Conservation (phyloP, 2,329 filamentous ascomycete species). For the Aspergillus melleus region DNA sequence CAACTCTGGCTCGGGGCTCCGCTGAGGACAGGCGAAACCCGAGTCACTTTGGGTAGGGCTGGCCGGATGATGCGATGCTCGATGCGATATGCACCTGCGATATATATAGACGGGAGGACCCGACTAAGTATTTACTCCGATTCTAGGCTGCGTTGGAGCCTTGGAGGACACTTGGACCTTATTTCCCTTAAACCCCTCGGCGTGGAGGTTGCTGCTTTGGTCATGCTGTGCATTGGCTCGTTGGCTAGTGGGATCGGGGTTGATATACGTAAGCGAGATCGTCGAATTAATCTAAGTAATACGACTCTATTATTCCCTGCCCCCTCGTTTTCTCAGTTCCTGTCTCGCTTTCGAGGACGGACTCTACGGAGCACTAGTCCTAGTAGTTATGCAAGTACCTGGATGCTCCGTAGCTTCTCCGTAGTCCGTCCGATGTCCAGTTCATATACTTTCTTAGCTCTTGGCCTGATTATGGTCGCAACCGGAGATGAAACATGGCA, state of each 20-base stretch:
- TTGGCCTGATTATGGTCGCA: background rate
- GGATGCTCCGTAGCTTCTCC: background rate
- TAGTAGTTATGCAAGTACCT: background rate
- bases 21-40: background rate
- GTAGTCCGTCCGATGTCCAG: background rate
- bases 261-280: slow-evolving; percentile 18
- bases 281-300: slow-evolving; percentile 7
- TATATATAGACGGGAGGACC: background rate
- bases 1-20: background rate
- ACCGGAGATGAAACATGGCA: background rate
- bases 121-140: background rate
- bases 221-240: slow-evolving; percentile 10
- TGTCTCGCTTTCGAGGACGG: too few relatives aligned
- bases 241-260: slow-evolving; percentile 15
- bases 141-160: background rate
- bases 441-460: background rate
- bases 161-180: background rate
- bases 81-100: background rate
- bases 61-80: background rate
- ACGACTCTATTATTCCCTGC: background rate
- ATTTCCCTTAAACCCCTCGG: background rate
- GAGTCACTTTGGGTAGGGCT: background rate
- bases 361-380: background rate
- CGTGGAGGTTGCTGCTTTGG: slow-evolving; percentile 21
- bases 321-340: background rate